Evolutionary conservation across 2,329 filamentous ascomycete genomes (phyloP).

Genomic region (Zymoseptoria pseudotritici): DNA sequence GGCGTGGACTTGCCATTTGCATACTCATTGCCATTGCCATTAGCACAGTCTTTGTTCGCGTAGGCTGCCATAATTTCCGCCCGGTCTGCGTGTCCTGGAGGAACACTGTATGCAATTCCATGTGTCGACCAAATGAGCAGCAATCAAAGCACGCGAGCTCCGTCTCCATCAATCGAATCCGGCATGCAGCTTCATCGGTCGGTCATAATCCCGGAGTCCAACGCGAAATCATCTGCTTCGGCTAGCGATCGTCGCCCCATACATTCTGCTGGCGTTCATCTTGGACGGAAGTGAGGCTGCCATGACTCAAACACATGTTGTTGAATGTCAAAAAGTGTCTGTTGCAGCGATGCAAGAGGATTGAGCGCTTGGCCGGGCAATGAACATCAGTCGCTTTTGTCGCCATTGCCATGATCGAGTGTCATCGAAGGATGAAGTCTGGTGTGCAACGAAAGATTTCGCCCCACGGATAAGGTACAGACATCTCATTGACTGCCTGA

Average conservation of each 20-base stretch:
- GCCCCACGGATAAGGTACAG: too few relatives aligned
- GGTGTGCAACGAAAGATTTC: too few relatives aligned
- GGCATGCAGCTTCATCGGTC: background rate
- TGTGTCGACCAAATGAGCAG: background rate
- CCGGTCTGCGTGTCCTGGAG: background rate
- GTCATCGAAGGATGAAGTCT: too few relatives aligned
- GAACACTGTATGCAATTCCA: background rate
- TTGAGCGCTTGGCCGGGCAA: too few relatives aligned
- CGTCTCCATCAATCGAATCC: background rate
- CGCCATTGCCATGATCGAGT: too few relatives aligned
- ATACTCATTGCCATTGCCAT: conserved; percentile 7
- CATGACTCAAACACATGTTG: background rate
- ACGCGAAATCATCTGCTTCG: background rate
- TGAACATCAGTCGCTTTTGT: too few relatives aligned
- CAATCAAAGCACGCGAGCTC: background rate
- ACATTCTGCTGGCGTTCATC: background rate
- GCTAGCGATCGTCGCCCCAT: background rate
- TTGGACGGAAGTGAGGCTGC: background rate
- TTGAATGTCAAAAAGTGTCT: background rate
- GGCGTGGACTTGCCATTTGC: conserved; percentile 2
- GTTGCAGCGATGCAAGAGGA: background rate
- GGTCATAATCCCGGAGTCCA: background rate
- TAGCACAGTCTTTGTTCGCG: conserved; percentile 3
- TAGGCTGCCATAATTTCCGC: background rate
- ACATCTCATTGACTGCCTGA: too few relatives aligned